Base-by-base conservation (phyloP, 345 rosid genomes). In the Eucalyptus regnans region DNA sequence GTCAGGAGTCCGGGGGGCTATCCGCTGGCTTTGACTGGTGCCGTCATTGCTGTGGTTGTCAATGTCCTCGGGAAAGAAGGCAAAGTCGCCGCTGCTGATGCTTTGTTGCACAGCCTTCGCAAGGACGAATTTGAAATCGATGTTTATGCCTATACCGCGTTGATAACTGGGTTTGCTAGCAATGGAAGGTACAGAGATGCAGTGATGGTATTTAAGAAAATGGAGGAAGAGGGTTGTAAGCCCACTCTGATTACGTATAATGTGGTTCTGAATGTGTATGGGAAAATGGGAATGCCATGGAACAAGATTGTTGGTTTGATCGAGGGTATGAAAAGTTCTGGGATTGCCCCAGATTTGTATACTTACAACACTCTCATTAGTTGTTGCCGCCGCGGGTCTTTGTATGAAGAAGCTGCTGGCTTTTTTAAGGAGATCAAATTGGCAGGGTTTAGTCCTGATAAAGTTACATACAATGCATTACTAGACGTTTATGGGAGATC, bases 241-340 rank as follows among this genome's bases (percentile, higher is more conserved):
- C 99, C 98, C 14, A 97, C 97, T 91, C 91, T 98, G 94, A 94
- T 97, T 13, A 97, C 99, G 71, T 97, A 98, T 87, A 98, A 98
- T 90, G 96, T 98, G 86, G 89, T 96, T 80, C 88, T 98, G 92
- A 94, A 98, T 91, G 96, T 95, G 89, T 94, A 94, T 90, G 99
- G 99, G 64, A 96, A 98, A 92, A 96, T 98, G 98, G 99, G 98
- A 66, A 96, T 95, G 97, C 95, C 96, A n/a, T 98, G 99, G 99
- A 95, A 90, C 90, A 95, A 94, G 93, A 93, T 95, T 86, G 91
- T 68, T 25, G 94, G 92, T 83, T 93, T 96, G 37, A 92, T 95
- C 17, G 93, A 95, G 84, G 94, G 91, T 80, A 98, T 98, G 96
- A 95, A 94, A 93, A 92, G 85, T 41, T 89, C 93, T 4, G 97